These are phyloP conservation scores for Boletus rubescentipes DNA, from an alignment of 768 basidiomycete genomes.

Conservation along the genomic window DNA sequence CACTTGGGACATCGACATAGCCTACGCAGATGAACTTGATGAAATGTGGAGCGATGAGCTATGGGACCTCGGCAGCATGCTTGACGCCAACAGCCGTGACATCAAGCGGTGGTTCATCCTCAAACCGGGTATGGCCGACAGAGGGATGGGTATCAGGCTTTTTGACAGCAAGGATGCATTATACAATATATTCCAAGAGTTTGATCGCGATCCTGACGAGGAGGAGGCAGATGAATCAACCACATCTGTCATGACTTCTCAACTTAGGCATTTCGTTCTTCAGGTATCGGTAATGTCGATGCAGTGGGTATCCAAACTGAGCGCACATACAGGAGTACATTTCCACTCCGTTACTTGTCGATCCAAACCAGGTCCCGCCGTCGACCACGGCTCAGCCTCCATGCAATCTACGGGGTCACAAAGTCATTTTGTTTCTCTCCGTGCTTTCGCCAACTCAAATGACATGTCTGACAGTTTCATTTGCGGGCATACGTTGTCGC, in stretches of 20 bases:
- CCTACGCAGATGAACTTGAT: conserved; percentile 91
- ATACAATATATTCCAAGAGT: conserved; percentile 73
- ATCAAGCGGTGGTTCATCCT: conserved; percentile 80
- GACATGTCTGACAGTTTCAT: conserved; percentile 68
- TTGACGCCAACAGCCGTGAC: conserved; percentile 41
- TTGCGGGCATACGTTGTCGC: conserved; percentile 85
- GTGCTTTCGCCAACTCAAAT: conserved; percentile 4
- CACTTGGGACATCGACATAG: conserved; percentile 84
- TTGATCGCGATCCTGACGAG: conserved; percentile 61
- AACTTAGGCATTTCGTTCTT: conserved; percentile 92
- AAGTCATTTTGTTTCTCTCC: conserved; percentile 43
- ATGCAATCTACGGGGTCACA: conserved; percentile 46
- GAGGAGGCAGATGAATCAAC: conserved; percentile 43
- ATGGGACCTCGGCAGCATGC: conserved; percentile 72
- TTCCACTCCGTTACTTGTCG: conserved; percentile 70
- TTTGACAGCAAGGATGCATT: conserved; percentile 79
- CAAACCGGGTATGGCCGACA: conserved; percentile 97
- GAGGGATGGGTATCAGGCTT: conserved; percentile 91
- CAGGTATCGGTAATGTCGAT: conserved; percentile 55
- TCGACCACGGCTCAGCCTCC: conserved; percentile 16
- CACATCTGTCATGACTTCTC: conserved; percentile 74
- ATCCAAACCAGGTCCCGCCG: conserved; percentile 50
- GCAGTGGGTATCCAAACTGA: conserved; percentile 4
- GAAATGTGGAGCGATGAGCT: conserved; percentile 93
- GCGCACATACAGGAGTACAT: conserved; percentile 73